Percentiles rank a stretch among this genome's conserved stretches.
These are phyloP conservation scores for Phylloporus arenicola DNA, from an alignment of 768 basidiomycete species.

Conservation along the genomic window DNA sequence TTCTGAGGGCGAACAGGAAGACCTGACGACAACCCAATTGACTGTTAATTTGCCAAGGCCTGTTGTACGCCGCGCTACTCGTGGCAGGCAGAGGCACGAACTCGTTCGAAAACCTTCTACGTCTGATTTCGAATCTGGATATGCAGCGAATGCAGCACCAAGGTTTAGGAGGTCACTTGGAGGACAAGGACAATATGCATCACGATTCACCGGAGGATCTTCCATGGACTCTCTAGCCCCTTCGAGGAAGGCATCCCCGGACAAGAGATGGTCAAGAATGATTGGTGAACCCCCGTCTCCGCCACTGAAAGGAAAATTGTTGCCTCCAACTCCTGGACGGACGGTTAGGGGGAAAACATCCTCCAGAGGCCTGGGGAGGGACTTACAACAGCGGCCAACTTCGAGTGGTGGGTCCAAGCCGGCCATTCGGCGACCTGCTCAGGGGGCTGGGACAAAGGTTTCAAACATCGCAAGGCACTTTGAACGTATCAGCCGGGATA, in stretches of 20 bases:
- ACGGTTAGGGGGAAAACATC: conserved; percentile 35
- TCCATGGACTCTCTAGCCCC: conserved; percentile 51
- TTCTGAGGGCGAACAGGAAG: conserved; percentile 83
- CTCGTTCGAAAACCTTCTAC: conserved; percentile 51
- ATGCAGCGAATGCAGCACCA: conserved; percentile 88
- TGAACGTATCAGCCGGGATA: conserved; percentile 75
- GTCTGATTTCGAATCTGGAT: conserved; percentile 88
- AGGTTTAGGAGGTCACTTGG: conserved; percentile 52
- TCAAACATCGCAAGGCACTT: conserved; percentile 87
- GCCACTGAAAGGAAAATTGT: conserved; percentile 16
- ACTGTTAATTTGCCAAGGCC: conserved; percentile 18
- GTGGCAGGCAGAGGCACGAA: conserved; percentile 45
- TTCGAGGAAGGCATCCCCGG: conserved; percentile 68
- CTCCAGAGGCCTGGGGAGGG: conserved; percentile 32
- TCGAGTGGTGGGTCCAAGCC: conserved; percentile 38
- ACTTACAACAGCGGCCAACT: conserved; percentile 41
- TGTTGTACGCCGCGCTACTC: conserved; percentile 34
- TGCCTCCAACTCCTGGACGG: conserved; percentile 29
- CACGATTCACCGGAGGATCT: conserved; percentile 43
- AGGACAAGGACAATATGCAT: conserved; percentile 37
- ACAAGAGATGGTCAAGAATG: conserved; percentile 48
- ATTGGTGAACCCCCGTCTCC: conserved; percentile 34
- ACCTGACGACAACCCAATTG: conserved; percentile 27
- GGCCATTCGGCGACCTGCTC: conserved; percentile 49
- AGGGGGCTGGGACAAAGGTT: conserved; percentile 61